Percentiles rank a stretch among this genome's conserved stretches.
Evolutionary conservation across 2,329 filamentous ascomycete genomes (phyloP).

Genomic region (Pseudocercospora ulei): DNA sequence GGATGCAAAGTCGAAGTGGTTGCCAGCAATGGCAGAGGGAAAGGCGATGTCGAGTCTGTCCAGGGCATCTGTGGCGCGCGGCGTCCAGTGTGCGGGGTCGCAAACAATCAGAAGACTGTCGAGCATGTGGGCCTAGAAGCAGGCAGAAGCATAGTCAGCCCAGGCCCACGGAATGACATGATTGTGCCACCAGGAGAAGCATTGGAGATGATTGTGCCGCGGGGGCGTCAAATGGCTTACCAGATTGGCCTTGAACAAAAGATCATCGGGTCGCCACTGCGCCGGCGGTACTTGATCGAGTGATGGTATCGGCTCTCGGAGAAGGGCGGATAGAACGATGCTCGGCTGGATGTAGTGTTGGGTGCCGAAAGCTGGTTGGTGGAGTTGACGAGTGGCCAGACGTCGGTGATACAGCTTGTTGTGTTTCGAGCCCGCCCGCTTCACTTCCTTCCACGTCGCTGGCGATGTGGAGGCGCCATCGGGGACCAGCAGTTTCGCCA

Average conservation of each 20-base stretch:
- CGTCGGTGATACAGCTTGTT: conserved; percentile 35
- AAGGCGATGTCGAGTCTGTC: conserved; percentile 25
- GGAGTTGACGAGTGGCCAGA: conserved; percentile 31
- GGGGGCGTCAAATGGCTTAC: too few relatives aligned
- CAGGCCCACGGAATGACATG: too few relatives aligned
- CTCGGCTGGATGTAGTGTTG: conserved; percentile 38
- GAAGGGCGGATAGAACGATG: conserved; percentile 36
- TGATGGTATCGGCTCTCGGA: conserved; percentile 28
- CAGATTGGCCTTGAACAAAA: conserved; percentile 42
- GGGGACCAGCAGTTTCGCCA: conserved; percentile 29
- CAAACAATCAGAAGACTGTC: conserved; percentile 32
- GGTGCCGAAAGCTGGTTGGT: conserved; percentile 35
- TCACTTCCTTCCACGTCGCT: conserved; percentile 30
- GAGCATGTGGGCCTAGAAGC: too few relatives aligned
- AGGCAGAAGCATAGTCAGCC: too few relatives aligned
- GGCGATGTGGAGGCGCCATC: conserved; percentile 22
- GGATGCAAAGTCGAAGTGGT: conserved; percentile 16
- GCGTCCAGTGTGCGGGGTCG: conserved; percentile 25
- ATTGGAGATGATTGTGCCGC: too few relatives aligned
- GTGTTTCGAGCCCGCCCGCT: conserved; percentile 34
- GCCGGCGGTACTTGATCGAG: conserved; percentile 26
- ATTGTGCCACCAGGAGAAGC: too few relatives aligned
- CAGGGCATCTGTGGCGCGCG: conserved; percentile 28
- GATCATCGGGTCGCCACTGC: conserved; percentile 35
- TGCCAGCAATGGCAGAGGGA: conserved; percentile 23